Evolutionary conservation across 495 filamentous ascomycete species (phyloP).

Genomic region (Cercophora newfieldiana): DNA sequence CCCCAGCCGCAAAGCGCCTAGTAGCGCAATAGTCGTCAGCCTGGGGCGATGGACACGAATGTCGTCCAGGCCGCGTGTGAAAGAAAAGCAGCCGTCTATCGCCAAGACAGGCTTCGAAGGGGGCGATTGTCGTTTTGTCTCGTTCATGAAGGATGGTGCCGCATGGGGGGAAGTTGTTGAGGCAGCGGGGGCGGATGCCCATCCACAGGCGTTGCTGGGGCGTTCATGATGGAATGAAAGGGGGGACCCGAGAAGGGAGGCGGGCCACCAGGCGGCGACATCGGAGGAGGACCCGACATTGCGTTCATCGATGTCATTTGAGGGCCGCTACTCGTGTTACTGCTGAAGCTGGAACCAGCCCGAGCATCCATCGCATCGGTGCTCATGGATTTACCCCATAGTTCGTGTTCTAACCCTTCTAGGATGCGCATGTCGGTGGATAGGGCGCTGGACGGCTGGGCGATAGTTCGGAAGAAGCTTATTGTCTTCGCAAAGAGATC

Average conservation of each 20-base stretch:
- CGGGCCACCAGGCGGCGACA: neutral
- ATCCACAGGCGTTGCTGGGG: slow-evolving; percentile 1
- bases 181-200: slow-evolving; percentile 21
- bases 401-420: slow-evolving; percentile 57
- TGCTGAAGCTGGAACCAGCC: slow-evolving; percentile 47
- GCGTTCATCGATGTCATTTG: slow-evolving; percentile 17
- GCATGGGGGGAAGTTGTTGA: slow-evolving; percentile 15
- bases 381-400: slow-evolving; percentile 29
- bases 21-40: neutral
- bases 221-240: neutral
- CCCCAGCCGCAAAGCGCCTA: neutral
- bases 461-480: slow-evolving; percentile 60
- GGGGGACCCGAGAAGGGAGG: neutral
- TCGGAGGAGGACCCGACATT: neutral
- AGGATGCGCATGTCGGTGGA: slow-evolving; percentile 67
- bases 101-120: neutral
- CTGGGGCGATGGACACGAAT: neutral
- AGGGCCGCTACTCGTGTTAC: slow-evolving; percentile 37
- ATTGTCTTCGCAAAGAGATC: slow-evolving; percentile 66
- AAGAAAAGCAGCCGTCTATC: neutral
- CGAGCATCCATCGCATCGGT: slow-evolving; percentile 22
- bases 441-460: slow-evolving; percentile 66
- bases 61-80: neutral
- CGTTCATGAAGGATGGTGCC: slow-evolving; percentile 13
- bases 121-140: neutral